Conservation (phyloP, 2,329 filamentous ascomycete genomes). For the Blastomyces silverae region DNA sequence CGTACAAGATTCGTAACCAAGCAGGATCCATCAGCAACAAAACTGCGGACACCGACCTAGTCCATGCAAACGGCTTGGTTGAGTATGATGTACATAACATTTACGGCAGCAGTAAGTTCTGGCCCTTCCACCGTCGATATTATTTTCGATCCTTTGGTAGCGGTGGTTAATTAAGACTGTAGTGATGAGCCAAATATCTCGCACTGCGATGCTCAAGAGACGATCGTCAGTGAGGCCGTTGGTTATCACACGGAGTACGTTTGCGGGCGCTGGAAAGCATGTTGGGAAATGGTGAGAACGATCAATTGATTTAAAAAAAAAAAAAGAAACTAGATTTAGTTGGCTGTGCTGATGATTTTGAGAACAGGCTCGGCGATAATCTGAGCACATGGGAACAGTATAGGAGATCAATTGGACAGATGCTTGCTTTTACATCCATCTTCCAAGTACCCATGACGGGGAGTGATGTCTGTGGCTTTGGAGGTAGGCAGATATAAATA, state of each 20-base stretch:
- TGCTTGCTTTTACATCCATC: conserved; percentile 56
- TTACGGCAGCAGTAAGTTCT: conserved; percentile 51
- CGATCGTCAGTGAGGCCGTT: conserved; percentile 56
- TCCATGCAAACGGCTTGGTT: conserved; percentile 55
- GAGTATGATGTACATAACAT: conserved; percentile 66
- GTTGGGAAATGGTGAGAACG: conserved; percentile 43
- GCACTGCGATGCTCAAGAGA: conserved; percentile 54
- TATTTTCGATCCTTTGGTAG: background rate
- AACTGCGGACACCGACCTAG: conserved; percentile 56
- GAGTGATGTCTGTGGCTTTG: conserved; percentile 72
- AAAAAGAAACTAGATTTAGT: background rate
- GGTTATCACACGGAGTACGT: conserved; percentile 63
- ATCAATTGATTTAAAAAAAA: background rate
- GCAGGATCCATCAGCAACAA: conserved; percentile 44
- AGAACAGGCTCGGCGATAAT: conserved; percentile 53
- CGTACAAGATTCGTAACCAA: conserved; percentile 55
- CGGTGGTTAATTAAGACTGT: conserved; percentile 15
- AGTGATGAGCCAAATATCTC: conserved; percentile 59
- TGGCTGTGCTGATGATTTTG: background rate
- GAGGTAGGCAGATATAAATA: conserved; percentile 27
- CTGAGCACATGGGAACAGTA: conserved; percentile 54
- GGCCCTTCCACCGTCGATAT: background rate
- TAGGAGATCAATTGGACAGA: conserved; percentile 51
- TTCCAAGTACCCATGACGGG: conserved; percentile 64
- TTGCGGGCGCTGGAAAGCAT: conserved; percentile 56